A percentile compares a stretch with the other conserved stretches of the same genome.
Conservation (phyloP, 345 rosid species). For the Toxicodendron radicans region DNA sequence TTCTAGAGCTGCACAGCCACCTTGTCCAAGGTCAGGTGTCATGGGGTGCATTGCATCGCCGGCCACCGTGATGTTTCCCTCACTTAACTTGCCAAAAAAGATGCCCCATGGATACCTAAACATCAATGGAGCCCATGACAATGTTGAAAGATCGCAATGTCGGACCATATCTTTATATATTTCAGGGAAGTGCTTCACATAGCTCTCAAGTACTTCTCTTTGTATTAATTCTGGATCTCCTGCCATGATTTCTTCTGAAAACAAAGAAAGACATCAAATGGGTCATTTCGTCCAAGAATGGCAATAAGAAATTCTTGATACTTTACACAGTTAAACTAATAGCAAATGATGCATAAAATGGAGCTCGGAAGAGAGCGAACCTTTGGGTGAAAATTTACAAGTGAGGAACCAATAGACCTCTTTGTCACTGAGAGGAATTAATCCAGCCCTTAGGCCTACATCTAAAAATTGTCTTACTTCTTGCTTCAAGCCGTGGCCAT, state of each 20-base stretch:
- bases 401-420: constrained; percentile 34
- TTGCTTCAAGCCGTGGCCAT: constrained; percentile 29
- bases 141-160: constrained; percentile 27
- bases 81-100: constrained; percentile 31
- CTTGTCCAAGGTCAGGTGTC: constrained; percentile 54
- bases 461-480: constrained; percentile 26
- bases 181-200: constrained; percentile 28
- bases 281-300: no score
- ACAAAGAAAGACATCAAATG: constrained; percentile 18
- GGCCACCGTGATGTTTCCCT: constrained; percentile 36
- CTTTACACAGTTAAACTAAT: no score
- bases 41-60: constrained; percentile 63
- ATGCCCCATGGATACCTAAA: constrained; percentile 44
- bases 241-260: constrained; percentile 20
- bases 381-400: constrained; percentile 15
- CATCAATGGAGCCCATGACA: constrained; percentile 35
- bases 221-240: constrained; percentile 27
- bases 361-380: background rate
- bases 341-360: no score
- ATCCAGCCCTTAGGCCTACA: constrained; percentile 33
- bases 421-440: constrained; percentile 28
- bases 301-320: no score
- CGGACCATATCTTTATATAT: constrained; percentile 24
- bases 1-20: constrained; percentile 43
- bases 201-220: constrained; percentile 22